Base-by-base conservation (phyloP, 805 yeast genomes). In the Myxozyma vanderwaltii region DNA sequence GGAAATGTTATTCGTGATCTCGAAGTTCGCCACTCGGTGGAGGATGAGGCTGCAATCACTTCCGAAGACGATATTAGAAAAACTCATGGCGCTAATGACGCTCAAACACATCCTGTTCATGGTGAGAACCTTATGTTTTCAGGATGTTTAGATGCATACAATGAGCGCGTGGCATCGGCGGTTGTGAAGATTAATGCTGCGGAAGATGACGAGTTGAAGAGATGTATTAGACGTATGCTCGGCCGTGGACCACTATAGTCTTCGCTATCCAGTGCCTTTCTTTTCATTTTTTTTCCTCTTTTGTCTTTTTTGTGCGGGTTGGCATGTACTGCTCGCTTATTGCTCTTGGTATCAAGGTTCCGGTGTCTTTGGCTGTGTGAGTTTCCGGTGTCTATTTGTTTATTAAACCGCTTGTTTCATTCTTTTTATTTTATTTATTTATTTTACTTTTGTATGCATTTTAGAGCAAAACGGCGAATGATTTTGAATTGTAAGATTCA, bases 1-100 rank as follows among this genome's bases (percentile, higher is more conserved):
- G 65, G 65, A 12, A n/a, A 23, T 6, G 58, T 61, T 27, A 51
- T 57, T 6, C 59, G 63, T 3, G 65, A 61, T 21, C 49, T 54
- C 10, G 61, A 59, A 26, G 39, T 61, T 15, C 50, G 56, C 2
- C 41, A 35, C 40, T 26, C 35, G 19, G 51, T 31, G 13, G 44
- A 36, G 27, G 51, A 48, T 15, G 58, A 36, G 19, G 48, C 7
- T 4, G 29, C 41, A 4, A 39, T 39, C 5, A 27, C 8, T 2
- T 27, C 29, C 13, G 33, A 53, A 23, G 43, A 36, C 23, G 41
- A 26, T 8, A 8, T 50, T 13, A 41, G 2, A 12, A 27, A 40
- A 6, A 19, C 19, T 6, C 36, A 36, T 13, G 19, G 12, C 8
- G 15, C 23, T 29, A 21, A 19, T 13, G n/a, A 35, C 13, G n/a